Base-by-base conservation (phyloP, 768 basidiomycete genomes). In the Pisolithus microcarpus region DNA sequence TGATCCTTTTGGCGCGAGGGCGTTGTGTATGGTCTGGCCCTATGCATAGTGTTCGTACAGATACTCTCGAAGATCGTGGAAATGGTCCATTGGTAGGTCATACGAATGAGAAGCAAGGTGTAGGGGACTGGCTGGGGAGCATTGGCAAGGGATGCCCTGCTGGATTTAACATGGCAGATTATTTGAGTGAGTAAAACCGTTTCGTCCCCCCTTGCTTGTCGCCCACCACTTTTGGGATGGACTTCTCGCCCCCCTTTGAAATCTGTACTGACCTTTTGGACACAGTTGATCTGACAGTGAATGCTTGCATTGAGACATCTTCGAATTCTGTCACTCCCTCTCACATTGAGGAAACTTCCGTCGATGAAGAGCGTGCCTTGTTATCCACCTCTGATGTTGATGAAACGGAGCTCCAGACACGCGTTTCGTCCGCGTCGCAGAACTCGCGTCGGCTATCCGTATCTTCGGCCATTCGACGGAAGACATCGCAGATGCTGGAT, bases 131-230 rank as follows among this genome's bases (percentile, higher is more conserved):
- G 69, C 88, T 98, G 53, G 75, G 79, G 26, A 73, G 72, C 5
- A 82, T 93, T 45, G 93, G 87, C 1, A 78, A 82, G 52, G 80
- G 84, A 0, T 99, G 96, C 62, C 96, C 96, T 5, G 73, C 82
- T 9, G 96, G 95, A 0, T 98, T 93, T 67, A 99, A 99, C 63
- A 89, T 98, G 56, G 96, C 95, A 0, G 96, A 99, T 70, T 97
- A 83, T 69, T 72, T 98, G 51, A 97, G 93, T 94, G 63, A 49
- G 87, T 78, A 38, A 37, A n/a, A 8, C 43, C 16, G 2, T 6
- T 26, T 6, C 15, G 38, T 39, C 18, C 36, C n/a, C 21, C 26
- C 26, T 26, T 26, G 26, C 2, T 26, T 4, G 26, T 7, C 26
- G 26, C 26, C 26, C 26, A 26, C 26, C 26, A 26, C 26, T 26